Evolutionary conservation across 2,329 filamentous ascomycete species (phyloP), one percentile per base, ranked within the genome.

Genomic region (Mycosphaerella sp.): DNA sequence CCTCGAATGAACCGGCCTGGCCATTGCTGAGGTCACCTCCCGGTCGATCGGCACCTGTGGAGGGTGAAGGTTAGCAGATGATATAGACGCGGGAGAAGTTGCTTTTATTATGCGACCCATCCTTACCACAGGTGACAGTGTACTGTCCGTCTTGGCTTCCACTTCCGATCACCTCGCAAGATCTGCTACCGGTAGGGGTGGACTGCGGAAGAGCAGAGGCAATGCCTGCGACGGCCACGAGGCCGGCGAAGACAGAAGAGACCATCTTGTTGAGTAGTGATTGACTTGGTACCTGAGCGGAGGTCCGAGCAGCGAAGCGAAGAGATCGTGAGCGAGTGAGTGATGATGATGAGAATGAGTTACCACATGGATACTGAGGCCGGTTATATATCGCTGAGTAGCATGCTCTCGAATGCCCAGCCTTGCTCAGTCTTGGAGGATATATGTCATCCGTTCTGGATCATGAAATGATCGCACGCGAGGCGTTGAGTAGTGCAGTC

Each of bases 91-190:
- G 21, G 21, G 21, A 21, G 21, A 21, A 21, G 21, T 21, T 21
- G 21, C 21, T 21, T 21, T 2, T 8, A 36, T 36, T 2, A 36
- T 36, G 32, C 32, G 32, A 36, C 11, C 8, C 8, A 9, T 8
- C 4, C 32, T 36, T 36, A 36, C 47, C 54, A 45, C 62, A 65
- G 40, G 59, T 29, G 6, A 60, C 26, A 7, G 49, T 59, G 48
- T 58, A 58, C n/a, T 29, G 44, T 39, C 49, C 56, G 7, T 43
- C 26, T 23, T 53, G 44, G 32, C 45, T 52, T 34, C 53, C 54
- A 36, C 48, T 57, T 14, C 54, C 51, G 34, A 57, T 36, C 29
- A 50, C 46, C n/a, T 53, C 34, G 46, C 54, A 57, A 10, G 54
- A 57, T 39, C 36, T 42, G 17, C 38, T 45, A 23, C 47, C 48